These are phyloP conservation scores for Allantophomopsis lycopodina DNA, from an alignment of 2,329 filamentous ascomycete species.

Conservation along the genomic window DNA sequence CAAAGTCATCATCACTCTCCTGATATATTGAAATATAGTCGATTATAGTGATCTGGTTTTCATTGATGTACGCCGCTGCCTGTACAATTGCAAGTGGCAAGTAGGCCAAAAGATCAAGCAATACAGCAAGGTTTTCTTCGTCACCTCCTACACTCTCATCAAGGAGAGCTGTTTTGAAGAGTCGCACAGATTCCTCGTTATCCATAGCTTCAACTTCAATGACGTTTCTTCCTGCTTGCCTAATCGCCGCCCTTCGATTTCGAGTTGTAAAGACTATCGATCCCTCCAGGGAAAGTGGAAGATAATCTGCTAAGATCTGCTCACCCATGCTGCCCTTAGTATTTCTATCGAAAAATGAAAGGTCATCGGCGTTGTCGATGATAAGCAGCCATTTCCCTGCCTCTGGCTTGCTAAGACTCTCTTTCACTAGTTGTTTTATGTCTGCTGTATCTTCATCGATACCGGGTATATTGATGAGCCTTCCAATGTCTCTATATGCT, in stretches of 20 bases:
- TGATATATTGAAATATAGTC: conserved; percentile 21
- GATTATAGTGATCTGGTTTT: conserved; percentile 6
- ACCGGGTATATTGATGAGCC: conserved; percentile 3
- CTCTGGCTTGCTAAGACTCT: conserved; percentile 4
- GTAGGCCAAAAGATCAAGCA: conserved; percentile 4
- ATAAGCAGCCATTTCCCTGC: conserved; percentile 25
- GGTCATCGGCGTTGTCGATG: conserved; percentile 29
- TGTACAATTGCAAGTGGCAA: conserved; percentile 7
- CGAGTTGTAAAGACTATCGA: conserved; percentile 7
- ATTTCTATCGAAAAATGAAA: conserved; percentile 10
- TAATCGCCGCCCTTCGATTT: conserved; percentile 1
- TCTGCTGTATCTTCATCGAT: conserved; percentile 6
- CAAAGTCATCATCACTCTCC: conserved; percentile 16
- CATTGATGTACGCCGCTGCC: conserved; percentile 5
- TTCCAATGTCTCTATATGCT: conserved; percentile 5
- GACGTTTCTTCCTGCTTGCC: conserved; percentile 2
- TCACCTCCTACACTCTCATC: background rate
- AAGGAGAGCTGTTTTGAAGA: conserved; percentile 7
- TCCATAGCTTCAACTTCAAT: conserved; percentile 3
- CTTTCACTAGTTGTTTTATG: conserved; percentile 11
- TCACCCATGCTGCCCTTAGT: background rate
- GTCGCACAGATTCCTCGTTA: conserved; percentile 2
- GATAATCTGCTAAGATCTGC: conserved; percentile 2
- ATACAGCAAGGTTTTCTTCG: background rate
- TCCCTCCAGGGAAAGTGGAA: conserved; percentile 3